phyloP scores from a whole-genome alignment of 441 rosid species.

The Syzygium malaccense region DNA sequence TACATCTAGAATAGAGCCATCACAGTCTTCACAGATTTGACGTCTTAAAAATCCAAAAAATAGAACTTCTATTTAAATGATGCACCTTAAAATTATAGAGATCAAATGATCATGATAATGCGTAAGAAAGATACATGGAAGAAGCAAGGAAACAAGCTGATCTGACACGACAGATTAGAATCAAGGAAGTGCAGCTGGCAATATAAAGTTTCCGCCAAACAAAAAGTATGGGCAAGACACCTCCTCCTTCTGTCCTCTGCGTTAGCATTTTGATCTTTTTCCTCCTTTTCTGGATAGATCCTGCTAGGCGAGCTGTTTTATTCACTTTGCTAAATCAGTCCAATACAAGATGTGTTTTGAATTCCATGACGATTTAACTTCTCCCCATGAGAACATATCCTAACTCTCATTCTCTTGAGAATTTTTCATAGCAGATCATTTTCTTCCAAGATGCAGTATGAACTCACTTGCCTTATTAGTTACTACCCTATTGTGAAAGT shows the following conservation, averaged over 20 bases:
- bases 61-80: not conserved
- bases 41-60: not conserved
- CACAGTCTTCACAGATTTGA: not conserved
- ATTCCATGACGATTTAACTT: not conserved
- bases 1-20: not conserved
- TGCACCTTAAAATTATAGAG: not conserved
- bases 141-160: not conserved
- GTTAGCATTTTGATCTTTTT: not conserved
- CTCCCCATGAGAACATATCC: not conserved
- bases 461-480: not conserved
- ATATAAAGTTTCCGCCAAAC: not conserved
- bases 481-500: rapidly evolving
- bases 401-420: not conserved
- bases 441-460: not conserved
- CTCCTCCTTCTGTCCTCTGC: not conserved
- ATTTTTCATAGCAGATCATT: not conserved
- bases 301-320: not conserved
- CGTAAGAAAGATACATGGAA: not conserved
- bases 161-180: not conserved
- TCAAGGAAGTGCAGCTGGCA: not conserved
- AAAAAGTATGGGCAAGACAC: not conserved
- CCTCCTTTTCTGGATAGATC: not conserved
- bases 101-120: not conserved
- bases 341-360: not conserved
- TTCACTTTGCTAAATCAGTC: not conserved